Percentiles rank a stretch among this genome's conserved stretches.
phyloP scores from a whole-genome alignment of 371 early-diverging fungal species.

The Rhizomucor pusillus region DNA sequence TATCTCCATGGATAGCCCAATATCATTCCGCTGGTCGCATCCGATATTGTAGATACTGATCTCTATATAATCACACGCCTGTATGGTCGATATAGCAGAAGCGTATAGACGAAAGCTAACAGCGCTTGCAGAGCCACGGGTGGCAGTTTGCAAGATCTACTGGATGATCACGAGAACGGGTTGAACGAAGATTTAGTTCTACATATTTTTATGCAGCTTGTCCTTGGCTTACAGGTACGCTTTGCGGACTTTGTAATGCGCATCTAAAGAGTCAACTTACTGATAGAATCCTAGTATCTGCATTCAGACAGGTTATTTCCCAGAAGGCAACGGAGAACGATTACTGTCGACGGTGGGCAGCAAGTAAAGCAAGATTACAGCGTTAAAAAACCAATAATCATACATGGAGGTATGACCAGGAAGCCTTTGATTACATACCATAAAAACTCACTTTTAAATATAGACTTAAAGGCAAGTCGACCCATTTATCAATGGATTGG shows the following conservation, averaged over 20 bases:
- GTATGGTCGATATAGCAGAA: neutral
- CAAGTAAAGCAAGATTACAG: too few relatives aligned
- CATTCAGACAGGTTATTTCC: too few relatives aligned
- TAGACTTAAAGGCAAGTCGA: constrained; percentile 10
- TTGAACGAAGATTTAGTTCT: neutral
- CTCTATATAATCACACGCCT: constrained; percentile 6
- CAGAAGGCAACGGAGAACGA: too few relatives aligned
- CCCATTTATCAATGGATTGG: neutral
- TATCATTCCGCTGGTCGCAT: neutral
- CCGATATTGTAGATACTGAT: neutral
- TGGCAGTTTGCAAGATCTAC: neutral
- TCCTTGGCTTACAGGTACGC: neutral
- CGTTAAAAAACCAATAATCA: too few relatives aligned
- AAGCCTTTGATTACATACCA: too few relatives aligned
- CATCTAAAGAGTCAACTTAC: too few relatives aligned
- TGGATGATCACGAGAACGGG: neutral
- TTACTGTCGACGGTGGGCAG: too few relatives aligned
- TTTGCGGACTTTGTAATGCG: too few relatives aligned
- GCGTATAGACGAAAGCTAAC: too few relatives aligned
- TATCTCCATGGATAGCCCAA: neutral
- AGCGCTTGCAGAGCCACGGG: constrained; percentile 3
- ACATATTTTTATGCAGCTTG: constrained; percentile 5
- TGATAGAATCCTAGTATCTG: too few relatives aligned
- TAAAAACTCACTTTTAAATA: too few relatives aligned
- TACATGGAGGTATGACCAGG: too few relatives aligned